Evolutionary conservation across 2,329 filamentous ascomycete genomes (phyloP).

Genomic region (Pseudopithomyces maydicus): DNA sequence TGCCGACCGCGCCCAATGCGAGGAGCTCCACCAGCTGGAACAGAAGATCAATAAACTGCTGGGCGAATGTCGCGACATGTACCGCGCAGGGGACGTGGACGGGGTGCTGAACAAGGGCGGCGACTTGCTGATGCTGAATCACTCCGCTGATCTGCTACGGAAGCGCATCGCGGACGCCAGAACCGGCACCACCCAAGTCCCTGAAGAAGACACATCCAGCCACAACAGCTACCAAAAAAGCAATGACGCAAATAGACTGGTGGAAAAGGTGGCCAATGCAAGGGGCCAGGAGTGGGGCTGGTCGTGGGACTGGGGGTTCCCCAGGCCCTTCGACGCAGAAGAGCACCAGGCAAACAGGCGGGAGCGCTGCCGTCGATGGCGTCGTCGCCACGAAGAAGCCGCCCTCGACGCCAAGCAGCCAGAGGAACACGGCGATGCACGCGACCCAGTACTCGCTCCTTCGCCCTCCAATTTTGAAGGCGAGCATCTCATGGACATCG

Average conservation of each 20-base stretch:
- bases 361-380: constrained; percentile 7
- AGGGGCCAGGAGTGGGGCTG: constrained; percentile 42
- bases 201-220: neutral
- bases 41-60: constrained; percentile 23
- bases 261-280: constrained; percentile 34
- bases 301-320: constrained; percentile 43
- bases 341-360: neutral
- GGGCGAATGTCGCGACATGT: constrained; percentile 31
- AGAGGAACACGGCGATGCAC: neutral
- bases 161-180: constrained; percentile 26
- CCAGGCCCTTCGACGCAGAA: constrained; percentile 27
- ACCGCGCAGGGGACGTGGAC: constrained; percentile 32
- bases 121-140: constrained; percentile 32
- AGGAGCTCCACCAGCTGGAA: constrained; percentile 30
- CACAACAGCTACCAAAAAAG: neutral
- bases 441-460: neutral
- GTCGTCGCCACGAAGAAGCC: constrained; percentile 2
- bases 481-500: neutral
- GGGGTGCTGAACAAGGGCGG: constrained; percentile 38
- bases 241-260: constrained; percentile 9
- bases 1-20: constrained; percentile 33
- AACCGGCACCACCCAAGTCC: neutral
- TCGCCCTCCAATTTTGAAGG: neutral
- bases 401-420: neutral
- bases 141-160: constrained; percentile 30